Percentiles rank a stretch among this genome's conserved stretches.
These are phyloP conservation scores for Diophrys sp. DNA, from an alignment of 73 alveolate genomes.

Conservation along the genomic window DNA sequence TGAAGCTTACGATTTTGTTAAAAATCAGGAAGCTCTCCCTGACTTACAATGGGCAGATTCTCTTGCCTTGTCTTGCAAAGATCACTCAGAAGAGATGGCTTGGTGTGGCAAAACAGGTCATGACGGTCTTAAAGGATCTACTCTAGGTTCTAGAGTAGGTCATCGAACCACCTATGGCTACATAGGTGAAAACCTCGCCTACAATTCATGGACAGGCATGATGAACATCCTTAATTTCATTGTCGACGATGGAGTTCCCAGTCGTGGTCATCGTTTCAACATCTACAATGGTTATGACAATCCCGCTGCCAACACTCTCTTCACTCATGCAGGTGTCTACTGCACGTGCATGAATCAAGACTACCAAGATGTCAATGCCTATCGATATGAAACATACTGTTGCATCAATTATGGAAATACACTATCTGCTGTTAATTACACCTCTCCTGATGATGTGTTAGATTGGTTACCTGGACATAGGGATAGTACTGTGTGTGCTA, in stretches of 20 bases:
- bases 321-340: background rate
- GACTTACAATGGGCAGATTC: too few relatives aligned
- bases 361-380: background rate
- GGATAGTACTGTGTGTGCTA: background rate
- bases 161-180: conserved; percentile 71
- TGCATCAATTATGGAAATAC: background rate
- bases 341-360: background rate
- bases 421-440: background rate
- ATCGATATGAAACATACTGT: background rate
- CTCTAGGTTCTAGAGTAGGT: conserved; percentile 62
- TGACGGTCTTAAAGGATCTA: conserved; percentile 69
- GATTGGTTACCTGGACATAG: background rate
- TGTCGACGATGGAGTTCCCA: conserved; percentile 81
- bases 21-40: too few relatives aligned
- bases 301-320: too few relatives aligned
- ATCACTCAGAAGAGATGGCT: conserved; percentile 9
- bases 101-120: conserved; percentile 49
- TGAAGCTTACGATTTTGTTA: too few relatives aligned
- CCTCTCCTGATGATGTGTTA: background rate
- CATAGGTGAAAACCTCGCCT: too few relatives aligned
- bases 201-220: conserved; percentile 65
- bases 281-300: too few relatives aligned
- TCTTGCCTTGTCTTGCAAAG: conserved; percentile 6
- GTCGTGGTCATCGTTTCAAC: conserved; percentile 77
- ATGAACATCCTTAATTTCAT: conserved; percentile 47